Conservation (phyloP, 176 grass and related monocot genomes). For the Juncus effusus region DNA sequence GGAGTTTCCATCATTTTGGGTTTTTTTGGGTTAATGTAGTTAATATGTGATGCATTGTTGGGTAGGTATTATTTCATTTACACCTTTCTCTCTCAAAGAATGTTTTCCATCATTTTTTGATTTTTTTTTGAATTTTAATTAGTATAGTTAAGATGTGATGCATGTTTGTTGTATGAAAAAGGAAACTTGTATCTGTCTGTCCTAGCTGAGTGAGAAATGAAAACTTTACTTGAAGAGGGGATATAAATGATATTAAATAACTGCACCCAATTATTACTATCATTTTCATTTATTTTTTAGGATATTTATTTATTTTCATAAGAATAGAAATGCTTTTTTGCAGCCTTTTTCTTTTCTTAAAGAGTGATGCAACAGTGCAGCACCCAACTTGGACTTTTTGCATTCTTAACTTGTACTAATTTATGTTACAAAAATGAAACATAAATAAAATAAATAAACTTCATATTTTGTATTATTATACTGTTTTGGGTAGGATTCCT, state of each 20-base stretch:
- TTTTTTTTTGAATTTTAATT: conserved; percentile 7
- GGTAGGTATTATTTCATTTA: neutral
- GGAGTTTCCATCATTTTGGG: too few relatives aligned
- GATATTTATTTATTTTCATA: conserved; percentile 23
- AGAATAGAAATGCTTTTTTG: conserved; percentile 38
- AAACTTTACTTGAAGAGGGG: conserved; percentile 23
- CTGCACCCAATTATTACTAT: conserved; percentile 12
- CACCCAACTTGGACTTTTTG: conserved; percentile 13
- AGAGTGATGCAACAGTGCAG: conserved; percentile 22
- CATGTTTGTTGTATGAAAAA: conserved; percentile 49
- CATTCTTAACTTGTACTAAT: conserved; percentile 8
- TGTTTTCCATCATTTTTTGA: neutral
- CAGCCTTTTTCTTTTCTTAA: conserved; percentile 31
- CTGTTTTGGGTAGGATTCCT: conserved; percentile 7
- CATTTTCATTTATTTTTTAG: too few relatives aligned
- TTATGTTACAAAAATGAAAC: neutral
- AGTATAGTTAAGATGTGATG: conserved; percentile 32
- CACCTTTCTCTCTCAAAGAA: neutral
- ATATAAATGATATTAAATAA: conserved; percentile 39
- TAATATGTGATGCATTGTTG: conserved; percentile 42
- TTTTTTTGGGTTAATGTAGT: conserved; percentile 27
- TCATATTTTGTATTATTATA: neutral
- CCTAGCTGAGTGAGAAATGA: neutral
- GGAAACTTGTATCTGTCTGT: conserved; percentile 43
- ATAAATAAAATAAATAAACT: neutral